Base-by-base conservation (phyloP, 2,329 filamentous ascomycete species). In the Cladophialophora exuberans region DNA sequence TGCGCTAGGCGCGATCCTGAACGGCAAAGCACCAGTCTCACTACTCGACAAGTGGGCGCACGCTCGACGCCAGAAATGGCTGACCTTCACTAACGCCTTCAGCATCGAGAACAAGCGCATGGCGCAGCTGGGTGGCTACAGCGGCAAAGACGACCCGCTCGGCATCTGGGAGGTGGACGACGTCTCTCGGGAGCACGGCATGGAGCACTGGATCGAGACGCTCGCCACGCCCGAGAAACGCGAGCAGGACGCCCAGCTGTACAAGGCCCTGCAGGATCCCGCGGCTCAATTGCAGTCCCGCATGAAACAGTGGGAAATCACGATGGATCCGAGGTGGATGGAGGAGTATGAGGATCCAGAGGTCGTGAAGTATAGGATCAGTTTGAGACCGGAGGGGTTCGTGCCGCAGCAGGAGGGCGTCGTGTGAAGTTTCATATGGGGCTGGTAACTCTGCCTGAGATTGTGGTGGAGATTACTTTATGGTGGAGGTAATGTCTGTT, bases 241-340 rank as follows among this genome's bases (percentile, higher is more conserved):
- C 53, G 42, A 54, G 23, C 46, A 47, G 22, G 52, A 54, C 33
- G 26, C 45, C 9, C 18, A 42, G 15, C 41, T 54, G 17, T 60
- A 57, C 30, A 57, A 60, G 35, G 54, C 50, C 20, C 31, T 60
- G 11, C 42, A 57, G 42, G 57, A 60, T 23, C 57, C 57, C 2
- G 41, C 51, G 13, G 54, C 50, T n/a, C 57, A 60, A 42, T 47
- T 60, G 43, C 13, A 51, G 18, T 56, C 53, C 41, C 57, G 53
- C 3, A 60, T 56, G 57, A 60, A 60, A 36, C 57, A 60, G 23
- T 60, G 53, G 53, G 57, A 60, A 10, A 60, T 60, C 44, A 56
- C 57, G 2, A 60, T 60, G 57, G 57, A 60, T 39, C 57, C 57
- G n/a, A 54, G 47, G 53, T 60, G 53, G 57, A 60, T 60, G 57